phyloP scores from a whole-genome alignment of 495 filamentous ascomycete genomes.

The Podospora pseudoanserina region DNA sequence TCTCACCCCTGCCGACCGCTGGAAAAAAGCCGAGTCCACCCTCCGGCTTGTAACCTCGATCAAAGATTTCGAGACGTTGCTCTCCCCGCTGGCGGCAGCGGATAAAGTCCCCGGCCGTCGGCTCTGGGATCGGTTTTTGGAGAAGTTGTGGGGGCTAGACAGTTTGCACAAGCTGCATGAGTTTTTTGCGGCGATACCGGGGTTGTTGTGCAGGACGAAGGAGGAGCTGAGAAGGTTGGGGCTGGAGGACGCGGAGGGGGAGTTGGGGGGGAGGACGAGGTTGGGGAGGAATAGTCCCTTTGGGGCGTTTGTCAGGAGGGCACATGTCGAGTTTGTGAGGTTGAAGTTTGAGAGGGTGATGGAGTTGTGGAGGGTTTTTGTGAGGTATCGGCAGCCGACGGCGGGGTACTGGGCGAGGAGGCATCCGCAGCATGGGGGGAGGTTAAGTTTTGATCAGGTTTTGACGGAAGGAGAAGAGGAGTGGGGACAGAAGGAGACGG shows the following conservation, averaged over 20 bases:
- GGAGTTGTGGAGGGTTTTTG: constrained; percentile 74
- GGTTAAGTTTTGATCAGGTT: constrained; percentile 67
- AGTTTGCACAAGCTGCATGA: constrained; percentile 70
- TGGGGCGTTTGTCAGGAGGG: constrained; percentile 76
- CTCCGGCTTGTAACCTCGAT: constrained; percentile 57
- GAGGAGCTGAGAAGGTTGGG: constrained; percentile 51
- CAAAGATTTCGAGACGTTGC: constrained; percentile 62
- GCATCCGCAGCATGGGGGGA: constrained; percentile 56
- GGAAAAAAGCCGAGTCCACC: constrained; percentile 40
- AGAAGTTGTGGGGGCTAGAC: constrained; percentile 80
- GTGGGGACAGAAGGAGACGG: constrained; percentile 39
- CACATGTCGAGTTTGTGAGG: constrained; percentile 72
- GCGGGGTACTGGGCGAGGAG: constrained; percentile 64
- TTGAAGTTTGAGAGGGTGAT: constrained; percentile 74
- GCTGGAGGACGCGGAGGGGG: constrained; percentile 28
- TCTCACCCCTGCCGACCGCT: constrained; percentile 26
- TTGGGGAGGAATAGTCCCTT: constrained; percentile 69
- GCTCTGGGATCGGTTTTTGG: constrained; percentile 80
- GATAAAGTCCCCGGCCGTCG: constrained; percentile 70
- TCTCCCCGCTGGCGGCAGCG: constrained; percentile 51
- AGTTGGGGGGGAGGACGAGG: constrained; percentile 32
- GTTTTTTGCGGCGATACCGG: constrained; percentile 61
- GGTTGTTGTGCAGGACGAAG: constrained; percentile 58
- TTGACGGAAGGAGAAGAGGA: constrained; percentile 48
- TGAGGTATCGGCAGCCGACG: constrained; percentile 73